These are phyloP conservation scores for Aquilaria malaccensis DNA, from an alignment of 345 rosid species.

Conservation along the genomic window DNA sequence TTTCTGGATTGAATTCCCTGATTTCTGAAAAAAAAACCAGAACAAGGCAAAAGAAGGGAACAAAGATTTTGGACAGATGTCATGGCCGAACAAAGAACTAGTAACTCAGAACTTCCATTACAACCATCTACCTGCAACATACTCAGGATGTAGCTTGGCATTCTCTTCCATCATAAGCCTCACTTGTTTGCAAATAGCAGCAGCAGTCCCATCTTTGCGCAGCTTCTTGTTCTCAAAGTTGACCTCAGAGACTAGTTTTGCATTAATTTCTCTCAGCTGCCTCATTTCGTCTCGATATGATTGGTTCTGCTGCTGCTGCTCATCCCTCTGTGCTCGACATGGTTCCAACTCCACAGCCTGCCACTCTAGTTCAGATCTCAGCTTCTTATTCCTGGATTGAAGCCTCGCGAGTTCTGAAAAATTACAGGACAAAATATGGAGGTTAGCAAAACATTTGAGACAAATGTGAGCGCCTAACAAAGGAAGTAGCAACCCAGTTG, in stretches of 20 bases:
- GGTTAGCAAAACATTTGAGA: not conserved
- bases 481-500: not conserved
- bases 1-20: slow-evolving; percentile 3
- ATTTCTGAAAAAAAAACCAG: slow-evolving; percentile 11
- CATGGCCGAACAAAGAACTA: not conserved
- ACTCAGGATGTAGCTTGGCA: not conserved
- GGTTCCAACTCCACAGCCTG: not conserved
- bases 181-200: not conserved
- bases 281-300: too few species aligned
- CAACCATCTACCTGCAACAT: slow-evolving; percentile 6
- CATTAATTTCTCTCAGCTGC: too few species aligned
- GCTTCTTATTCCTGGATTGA: not conserved
- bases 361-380: not conserved
- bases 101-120: not conserved
- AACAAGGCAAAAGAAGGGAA: not conserved
- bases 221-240: not conserved
- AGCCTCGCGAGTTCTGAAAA: too few species aligned
- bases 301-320: not conserved
- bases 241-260: not conserved
- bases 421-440: too few species aligned
- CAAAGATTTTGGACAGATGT: not conserved
- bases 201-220: not conserved
- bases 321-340: not conserved
- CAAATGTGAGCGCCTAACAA: not conserved
- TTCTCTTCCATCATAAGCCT: slow-evolving; percentile 12